Conservation (phyloP, 257 asterid genomes). For the Solanum habrochaites region DNA sequence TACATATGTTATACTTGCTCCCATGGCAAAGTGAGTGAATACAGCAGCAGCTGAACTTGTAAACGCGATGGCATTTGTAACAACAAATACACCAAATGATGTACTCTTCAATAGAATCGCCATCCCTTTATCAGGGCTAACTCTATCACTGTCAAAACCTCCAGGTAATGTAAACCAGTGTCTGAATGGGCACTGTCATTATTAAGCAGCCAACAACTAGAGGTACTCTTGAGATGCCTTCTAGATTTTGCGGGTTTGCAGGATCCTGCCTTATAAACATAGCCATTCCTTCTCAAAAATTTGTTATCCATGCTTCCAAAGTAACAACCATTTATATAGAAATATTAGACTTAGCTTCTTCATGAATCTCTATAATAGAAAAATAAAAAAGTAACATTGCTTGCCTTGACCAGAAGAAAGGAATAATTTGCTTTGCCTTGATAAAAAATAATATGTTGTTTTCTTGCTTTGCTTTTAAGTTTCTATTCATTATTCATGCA, state of each 20-base stretch:
- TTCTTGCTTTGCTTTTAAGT: neutral
- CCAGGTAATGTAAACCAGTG: neutral
- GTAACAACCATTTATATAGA: neutral
- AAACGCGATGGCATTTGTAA: constrained; percentile 1
- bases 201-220: neutral
- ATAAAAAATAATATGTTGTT: neutral
- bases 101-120: neutral
- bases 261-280: neutral
- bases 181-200: neutral
- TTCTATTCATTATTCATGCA: neutral
- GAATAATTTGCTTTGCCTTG: neutral
- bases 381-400: neutral
- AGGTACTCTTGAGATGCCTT: constrained; percentile 1
- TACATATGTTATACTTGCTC: neutral
- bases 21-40: neutral
- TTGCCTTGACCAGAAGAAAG: neutral
- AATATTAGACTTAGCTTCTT: neutral
- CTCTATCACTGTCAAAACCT: neutral
- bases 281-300: neutral
- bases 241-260: neutral
- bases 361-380: neutral
- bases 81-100: constrained; percentile 3
- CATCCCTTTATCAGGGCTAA: neutral
- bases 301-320: neutral
- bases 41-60: neutral